Conservation (phyloP, 1,284 basidiomycete species). For the Ustilago loliicola region DNA sequence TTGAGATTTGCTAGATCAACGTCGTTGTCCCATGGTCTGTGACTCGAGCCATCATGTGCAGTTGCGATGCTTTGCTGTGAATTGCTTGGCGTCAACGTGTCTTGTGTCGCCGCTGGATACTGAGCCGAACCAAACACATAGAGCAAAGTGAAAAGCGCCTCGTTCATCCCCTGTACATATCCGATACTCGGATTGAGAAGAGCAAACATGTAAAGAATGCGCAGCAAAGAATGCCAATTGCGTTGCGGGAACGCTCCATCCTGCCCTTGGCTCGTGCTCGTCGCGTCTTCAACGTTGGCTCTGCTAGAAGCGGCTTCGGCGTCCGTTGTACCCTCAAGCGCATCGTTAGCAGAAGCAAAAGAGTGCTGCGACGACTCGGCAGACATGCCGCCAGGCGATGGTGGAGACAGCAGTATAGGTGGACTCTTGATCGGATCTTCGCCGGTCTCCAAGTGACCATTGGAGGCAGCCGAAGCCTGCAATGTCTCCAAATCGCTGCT, state of each 20-base stretch:
- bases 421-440: constrained; percentile 42
- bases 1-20: constrained; percentile 31
- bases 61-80: constrained; percentile 21
- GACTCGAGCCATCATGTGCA: not conserved
- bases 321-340: constrained; percentile 4
- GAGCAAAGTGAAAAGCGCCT: constrained; percentile 64
- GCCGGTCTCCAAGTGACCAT: not conserved
- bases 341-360: constrained; percentile 40
- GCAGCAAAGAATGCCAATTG: constrained; percentile 66
- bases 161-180: constrained; percentile 69
- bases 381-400: constrained; percentile 45
- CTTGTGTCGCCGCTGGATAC: constrained; percentile 12
- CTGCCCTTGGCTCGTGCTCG: not conserved
- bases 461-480: not conserved
- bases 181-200: constrained; percentile 67
- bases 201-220: constrained; percentile 67
- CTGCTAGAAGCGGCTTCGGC: not conserved
- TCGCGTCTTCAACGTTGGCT: not conserved
- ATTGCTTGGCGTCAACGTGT: constrained; percentile 20
- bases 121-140: constrained; percentile 55
- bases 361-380: constrained; percentile 39
- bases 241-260: constrained; percentile 29
- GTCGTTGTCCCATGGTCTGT: constrained; percentile 28
- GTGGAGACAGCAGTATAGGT: constrained; percentile 51
- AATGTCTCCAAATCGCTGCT: constrained; percentile 3